Evolutionary conservation across 352 stramenopile species (phyloP).

Genomic region (Elongisporangium senticosum): DNA sequence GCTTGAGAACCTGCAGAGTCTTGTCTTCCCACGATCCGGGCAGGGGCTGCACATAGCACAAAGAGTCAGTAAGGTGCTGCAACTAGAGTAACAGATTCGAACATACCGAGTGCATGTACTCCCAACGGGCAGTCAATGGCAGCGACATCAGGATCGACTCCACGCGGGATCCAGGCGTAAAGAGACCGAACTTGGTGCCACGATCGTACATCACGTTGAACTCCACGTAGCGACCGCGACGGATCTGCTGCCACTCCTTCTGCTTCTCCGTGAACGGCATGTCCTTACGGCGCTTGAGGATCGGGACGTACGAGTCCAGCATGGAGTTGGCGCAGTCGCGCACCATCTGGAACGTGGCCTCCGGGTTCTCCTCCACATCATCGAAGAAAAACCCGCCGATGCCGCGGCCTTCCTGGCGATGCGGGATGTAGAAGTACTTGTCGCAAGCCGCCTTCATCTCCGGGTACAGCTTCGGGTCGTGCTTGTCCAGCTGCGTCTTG

Average conservation of each 20-base stretch:
- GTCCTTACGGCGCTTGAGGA: slow-evolving; percentile 94
- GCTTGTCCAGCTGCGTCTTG: slow-evolving; percentile 91
- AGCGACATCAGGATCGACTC: slow-evolving; percentile 99
- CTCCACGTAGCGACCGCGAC: slow-evolving; percentile 96
- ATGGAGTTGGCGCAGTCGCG: slow-evolving; percentile 75
- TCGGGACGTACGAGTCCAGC: slow-evolving; percentile 93
- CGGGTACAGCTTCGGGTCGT: slow-evolving; percentile 89
- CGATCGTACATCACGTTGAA: slow-evolving; percentile 99
- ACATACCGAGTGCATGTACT: slow-evolving; percentile 88
- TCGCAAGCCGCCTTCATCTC: slow-evolving; percentile 97
- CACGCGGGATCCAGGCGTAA: slow-evolving; percentile 94
- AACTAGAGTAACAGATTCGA: slow-evolving; percentile 1
- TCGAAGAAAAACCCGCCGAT: slow-evolving; percentile 99
- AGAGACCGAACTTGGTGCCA: slow-evolving; percentile 97
- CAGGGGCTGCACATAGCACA: slow-evolving; percentile 62
- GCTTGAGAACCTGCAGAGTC: slow-evolving; percentile 91
- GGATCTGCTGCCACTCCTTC: slow-evolving; percentile 98
- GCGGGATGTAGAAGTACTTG: slow-evolving; percentile 97
- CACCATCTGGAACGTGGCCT: slow-evolving; percentile 83
- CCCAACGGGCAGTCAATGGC: slow-evolving; percentile 94
- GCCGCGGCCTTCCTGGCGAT: slow-evolving; percentile 93
- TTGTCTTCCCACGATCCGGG: slow-evolving; percentile 89
- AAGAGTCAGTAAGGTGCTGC: not conserved
- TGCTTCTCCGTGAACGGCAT: slow-evolving; percentile 93
- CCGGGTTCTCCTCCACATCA: slow-evolving; percentile 93